Evolutionary conservation across 306 rosid species (phyloP), one percentile per base, ranked within the genome.

Genomic region (Vachellia collinsii): DNA sequence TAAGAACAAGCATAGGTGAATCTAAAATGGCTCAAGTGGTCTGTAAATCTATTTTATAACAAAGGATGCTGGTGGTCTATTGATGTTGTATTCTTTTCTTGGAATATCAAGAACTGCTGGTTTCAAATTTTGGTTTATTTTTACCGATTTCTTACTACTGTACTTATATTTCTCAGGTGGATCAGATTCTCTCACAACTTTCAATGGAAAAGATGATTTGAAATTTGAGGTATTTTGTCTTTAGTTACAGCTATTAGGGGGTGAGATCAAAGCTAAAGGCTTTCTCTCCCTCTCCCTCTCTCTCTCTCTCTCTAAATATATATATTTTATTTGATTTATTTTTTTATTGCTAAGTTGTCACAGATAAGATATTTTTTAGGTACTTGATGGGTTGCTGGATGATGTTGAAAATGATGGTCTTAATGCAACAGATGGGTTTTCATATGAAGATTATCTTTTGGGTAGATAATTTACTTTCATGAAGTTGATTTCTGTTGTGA

Each of bases 371-470:
- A 65, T 85, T 84, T 74, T 89, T 82, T 81, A 96, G 99, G 99
- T 80, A 81, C 94, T 92, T 81, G 98, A 93, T 78, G 93, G 90
- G 82, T 89, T 96, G 80, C 92, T 96, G 86, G 94, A 88, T 83
- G 97, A 89, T 87, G 86, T 91, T 41, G 92, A 92, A 81, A 93
- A 92, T 44, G 89, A 80, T 75, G 93, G 85, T 87, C 83, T 90
- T 85, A 88, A 87, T 83, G 93, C 88, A 63, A 76, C 88, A 61
- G 85, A 82, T 81, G 89, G 81, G 67, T 92, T 96, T 83, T 71
- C 90, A 23, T 90, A 86, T 79, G 97, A 87, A 75, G 98, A 91
- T 86, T 92, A 83, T 86, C 91, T 95, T 82, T 88, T 89, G 78
- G 97, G 94, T 95, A 85, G 78, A 63, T 19, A 12, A 50, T 74